These are phyloP conservation scores for Smittium mucronatum DNA, from an alignment of 371 early-diverging fungal species.

Conservation along the genomic window DNA sequence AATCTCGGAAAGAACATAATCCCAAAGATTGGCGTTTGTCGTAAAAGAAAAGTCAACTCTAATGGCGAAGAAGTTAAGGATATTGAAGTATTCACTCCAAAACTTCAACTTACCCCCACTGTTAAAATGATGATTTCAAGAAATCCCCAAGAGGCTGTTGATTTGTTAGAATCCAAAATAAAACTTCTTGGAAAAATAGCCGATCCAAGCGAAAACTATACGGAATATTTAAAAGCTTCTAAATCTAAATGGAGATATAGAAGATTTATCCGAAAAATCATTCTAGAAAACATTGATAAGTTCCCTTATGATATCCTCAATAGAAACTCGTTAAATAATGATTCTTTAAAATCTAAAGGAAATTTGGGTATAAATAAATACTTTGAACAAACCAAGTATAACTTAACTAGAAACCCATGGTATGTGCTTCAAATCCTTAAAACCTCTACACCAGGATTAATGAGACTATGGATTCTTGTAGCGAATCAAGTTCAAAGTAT, in stretches of 20 bases:
- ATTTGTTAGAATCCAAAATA: not conserved
- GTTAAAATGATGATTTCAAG: conserved; percentile 10
- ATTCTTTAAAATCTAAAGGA: not conserved
- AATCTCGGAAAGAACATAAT: not conserved
- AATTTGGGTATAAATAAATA: conserved; percentile 17
- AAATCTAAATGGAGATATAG: conserved; percentile 2
- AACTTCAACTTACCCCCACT: conserved; percentile 2
- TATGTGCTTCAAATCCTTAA: conserved; percentile 73
- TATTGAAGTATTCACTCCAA: conserved; percentile 12
- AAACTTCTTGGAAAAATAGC: not conserved
- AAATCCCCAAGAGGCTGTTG: conserved; percentile 7
- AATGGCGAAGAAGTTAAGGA: conserved; percentile 13
- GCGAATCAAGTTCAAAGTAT: conserved; percentile 53
- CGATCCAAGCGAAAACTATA: conserved; percentile 1
- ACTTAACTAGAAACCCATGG: conserved; percentile 44
- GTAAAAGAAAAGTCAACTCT: conserved; percentile 20
- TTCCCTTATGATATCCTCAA: not conserved
- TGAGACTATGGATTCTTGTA: conserved; percentile 67
- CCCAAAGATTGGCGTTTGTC: conserved; percentile 28
- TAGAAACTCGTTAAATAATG: not conserved
- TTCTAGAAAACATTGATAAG: not conserved
- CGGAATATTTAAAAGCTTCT: not conserved
- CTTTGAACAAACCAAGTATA: conserved; percentile 19
- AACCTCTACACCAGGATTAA: conserved; percentile 62
- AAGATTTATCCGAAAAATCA: conserved; percentile 3